Evolutionary conservation across 192 early-diverging fungal genomes (phyloP).

Genomic region (Linnemannia elongata): DNA sequence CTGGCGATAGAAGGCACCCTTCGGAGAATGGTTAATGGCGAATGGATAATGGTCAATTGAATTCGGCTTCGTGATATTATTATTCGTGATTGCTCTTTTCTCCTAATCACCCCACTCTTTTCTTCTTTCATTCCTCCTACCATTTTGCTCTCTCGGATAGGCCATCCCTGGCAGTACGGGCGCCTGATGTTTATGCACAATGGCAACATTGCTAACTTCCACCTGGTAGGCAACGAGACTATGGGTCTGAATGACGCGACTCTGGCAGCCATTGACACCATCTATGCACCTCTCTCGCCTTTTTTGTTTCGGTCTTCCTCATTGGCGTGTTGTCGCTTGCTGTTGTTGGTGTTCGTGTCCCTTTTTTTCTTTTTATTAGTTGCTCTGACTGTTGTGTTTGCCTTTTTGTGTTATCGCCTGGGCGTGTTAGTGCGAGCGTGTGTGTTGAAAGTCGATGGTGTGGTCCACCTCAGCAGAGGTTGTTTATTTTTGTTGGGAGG

Average conservation of each 20-base stretch:
- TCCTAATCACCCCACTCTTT: background rate
- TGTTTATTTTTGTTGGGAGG: background rate
- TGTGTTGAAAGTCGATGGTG: background rate
- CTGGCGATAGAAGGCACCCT: background rate
- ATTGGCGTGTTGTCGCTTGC: background rate
- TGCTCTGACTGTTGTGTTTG: background rate
- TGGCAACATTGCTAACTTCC: constrained; percentile 75
- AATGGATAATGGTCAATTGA: background rate
- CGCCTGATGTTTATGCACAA: constrained; percentile 90
- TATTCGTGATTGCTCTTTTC: background rate
- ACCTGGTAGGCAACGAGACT: constrained; percentile 57
- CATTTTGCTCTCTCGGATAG: constrained; percentile 22
- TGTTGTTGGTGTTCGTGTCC: background rate
- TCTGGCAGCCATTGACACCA: constrained; percentile 31
- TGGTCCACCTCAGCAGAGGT: background rate
- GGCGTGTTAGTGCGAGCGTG: background rate
- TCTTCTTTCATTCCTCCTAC: background rate
- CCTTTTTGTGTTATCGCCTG: background rate
- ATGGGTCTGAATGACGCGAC: constrained; percentile 37
- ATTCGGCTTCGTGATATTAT: background rate
- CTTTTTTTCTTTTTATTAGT: constrained; percentile 1
- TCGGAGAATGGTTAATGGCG: background rate
- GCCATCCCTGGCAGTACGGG: constrained; percentile 77
- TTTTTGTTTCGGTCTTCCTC: background rate
- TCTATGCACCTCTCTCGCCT: constrained; percentile 32